phyloP scores from a whole-genome alignment of 2,329 filamentous ascomycete genomes.

The Aspergillus pseudoviridinutans region DNA sequence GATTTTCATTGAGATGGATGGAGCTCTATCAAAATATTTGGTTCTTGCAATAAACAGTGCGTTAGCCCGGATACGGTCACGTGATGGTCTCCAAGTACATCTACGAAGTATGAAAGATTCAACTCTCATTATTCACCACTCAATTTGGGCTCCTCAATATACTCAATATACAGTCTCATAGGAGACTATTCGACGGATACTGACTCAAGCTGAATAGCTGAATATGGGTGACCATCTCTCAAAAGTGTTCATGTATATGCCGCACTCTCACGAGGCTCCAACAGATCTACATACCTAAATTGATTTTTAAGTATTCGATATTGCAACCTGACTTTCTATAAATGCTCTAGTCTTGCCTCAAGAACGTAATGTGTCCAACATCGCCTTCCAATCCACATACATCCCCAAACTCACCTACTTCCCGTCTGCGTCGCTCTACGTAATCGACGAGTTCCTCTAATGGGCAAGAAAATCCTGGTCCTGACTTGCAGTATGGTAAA shows the following conservation, averaged over 20 bases:
- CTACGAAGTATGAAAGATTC: not conserved
- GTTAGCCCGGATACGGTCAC: slow-evolving; percentile 22
- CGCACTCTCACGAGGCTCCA: not conserved
- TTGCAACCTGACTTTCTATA: not conserved
- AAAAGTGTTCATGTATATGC: no score
- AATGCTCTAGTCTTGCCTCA: slow-evolving; percentile 40
- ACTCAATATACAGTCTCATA: no score
- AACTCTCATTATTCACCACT: not conserved
- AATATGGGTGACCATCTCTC: not conserved
- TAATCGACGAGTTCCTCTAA: slow-evolving; percentile 42
- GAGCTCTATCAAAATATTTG: slow-evolving; percentile 18
- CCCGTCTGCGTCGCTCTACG: slow-evolving; percentile 38
- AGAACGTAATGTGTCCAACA: slow-evolving; percentile 45
- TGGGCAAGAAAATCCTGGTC: slow-evolving; percentile 48
- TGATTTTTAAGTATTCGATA: no score
- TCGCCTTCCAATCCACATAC: slow-evolving; percentile 46
- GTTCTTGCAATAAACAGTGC: slow-evolving; percentile 18
- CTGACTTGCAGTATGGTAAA: slow-evolving; percentile 44
- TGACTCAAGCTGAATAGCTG: not conserved
- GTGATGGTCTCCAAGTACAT: slow-evolving; percentile 6
- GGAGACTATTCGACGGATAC: not conserved
- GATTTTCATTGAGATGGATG: not conserved
- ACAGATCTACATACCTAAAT: not conserved
- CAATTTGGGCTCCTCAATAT: not conserved
- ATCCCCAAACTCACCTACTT: slow-evolving; percentile 47